phyloP scores from a whole-genome alignment of 495 filamentous ascomycete genomes.

The Penicillium crystallinum region DNA sequence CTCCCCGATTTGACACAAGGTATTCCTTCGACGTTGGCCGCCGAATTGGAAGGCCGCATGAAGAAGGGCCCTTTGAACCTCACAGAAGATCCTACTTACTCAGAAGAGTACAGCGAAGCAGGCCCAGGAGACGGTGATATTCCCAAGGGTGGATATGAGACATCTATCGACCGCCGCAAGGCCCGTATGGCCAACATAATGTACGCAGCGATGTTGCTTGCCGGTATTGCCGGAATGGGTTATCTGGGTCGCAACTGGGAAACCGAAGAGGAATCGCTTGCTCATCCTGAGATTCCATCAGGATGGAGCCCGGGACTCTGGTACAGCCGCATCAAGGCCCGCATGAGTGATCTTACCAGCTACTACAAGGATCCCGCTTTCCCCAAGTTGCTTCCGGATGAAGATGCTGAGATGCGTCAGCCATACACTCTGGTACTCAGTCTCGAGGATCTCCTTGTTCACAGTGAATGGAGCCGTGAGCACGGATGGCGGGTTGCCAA shows the following conservation, averaged over 20 bases:
- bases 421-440: conserved; percentile 93
- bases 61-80: conserved; percentile 51
- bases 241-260: conserved; percentile 87
- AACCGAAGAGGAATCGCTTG: conserved; percentile 59
- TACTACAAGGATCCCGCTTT: conserved; percentile 98
- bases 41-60: conserved; percentile 58
- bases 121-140: conserved; percentile 53
- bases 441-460: conserved; percentile 88
- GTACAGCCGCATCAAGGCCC: conserved; percentile 71
- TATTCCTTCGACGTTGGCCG: conserved; percentile 76
- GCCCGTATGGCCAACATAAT: conserved; percentile 63
- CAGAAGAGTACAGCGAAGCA: conserved; percentile 43
- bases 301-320: conserved; percentile 69
- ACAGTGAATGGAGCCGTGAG: conserved; percentile 88
- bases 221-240: conserved; percentile 48
- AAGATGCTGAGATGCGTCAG: conserved; percentile 70
- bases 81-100: conserved; percentile 51
- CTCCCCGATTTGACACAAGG: conserved; percentile 87
- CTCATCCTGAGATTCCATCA: conserved; percentile 64
- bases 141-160: conserved; percentile 81
- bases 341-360: conserved; percentile 63
- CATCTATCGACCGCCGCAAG: conserved; percentile 77
- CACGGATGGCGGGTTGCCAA: conserved; percentile 96
- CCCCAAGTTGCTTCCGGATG: conserved; percentile 85
- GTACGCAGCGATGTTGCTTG: conserved; percentile 51